Evolutionary conservation across 805 yeast species (phyloP).

Genomic region (Lipomyces sp.): DNA sequence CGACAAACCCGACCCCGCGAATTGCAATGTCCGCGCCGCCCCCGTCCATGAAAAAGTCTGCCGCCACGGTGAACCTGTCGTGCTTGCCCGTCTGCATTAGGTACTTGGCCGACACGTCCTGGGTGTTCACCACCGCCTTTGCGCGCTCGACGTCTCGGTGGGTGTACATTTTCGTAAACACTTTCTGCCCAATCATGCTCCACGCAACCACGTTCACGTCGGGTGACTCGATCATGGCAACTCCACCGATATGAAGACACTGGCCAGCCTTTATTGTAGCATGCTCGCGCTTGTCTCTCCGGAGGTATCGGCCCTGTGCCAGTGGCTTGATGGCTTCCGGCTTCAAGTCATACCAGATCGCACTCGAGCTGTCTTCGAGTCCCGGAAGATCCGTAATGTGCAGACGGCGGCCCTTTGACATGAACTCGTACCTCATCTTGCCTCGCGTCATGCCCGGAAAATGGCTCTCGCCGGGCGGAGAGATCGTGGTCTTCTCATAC

Average conservation of each 20-base stretch:
- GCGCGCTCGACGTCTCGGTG: slow-evolving; percentile 31
- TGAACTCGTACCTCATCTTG: slow-evolving; percentile 43
- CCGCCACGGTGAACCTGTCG: slow-evolving; percentile 1
- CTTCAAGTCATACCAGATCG: slow-evolving; percentile 30
- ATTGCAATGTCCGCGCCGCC: slow-evolving; percentile 33
- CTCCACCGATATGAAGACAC: slow-evolving; percentile 36
- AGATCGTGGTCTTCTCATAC: slow-evolving; percentile 30
- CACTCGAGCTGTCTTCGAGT: slow-evolving; percentile 27
- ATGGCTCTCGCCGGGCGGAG: slow-evolving; percentile 41
- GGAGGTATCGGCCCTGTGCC: slow-evolving; percentile 12
- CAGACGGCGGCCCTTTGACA: slow-evolving; percentile 31
- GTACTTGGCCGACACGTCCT: slow-evolving; percentile 27
- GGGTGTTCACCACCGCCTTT: slow-evolving; percentile 17
- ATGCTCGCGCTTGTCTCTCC: slow-evolving; percentile 30
- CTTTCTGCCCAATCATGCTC: slow-evolving; percentile 33
- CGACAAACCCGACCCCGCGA: slow-evolving; percentile 37
- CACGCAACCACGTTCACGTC: slow-evolving; percentile 34
- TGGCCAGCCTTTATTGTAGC: slow-evolving; percentile 29
- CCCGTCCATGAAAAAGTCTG: slow-evolving; percentile 16
- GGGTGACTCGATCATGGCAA: slow-evolving; percentile 34
- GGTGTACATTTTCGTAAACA: slow-evolving; percentile 27
- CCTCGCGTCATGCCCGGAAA: slow-evolving; percentile 73
- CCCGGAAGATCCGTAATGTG: slow-evolving; percentile 38
- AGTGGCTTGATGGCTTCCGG: slow-evolving; percentile 27
- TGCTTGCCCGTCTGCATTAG: slow-evolving; percentile 28